phyloP scores from a whole-genome alignment of 2,329 filamentous ascomycete genomes.

The Ophiostoma sp. region DNA sequence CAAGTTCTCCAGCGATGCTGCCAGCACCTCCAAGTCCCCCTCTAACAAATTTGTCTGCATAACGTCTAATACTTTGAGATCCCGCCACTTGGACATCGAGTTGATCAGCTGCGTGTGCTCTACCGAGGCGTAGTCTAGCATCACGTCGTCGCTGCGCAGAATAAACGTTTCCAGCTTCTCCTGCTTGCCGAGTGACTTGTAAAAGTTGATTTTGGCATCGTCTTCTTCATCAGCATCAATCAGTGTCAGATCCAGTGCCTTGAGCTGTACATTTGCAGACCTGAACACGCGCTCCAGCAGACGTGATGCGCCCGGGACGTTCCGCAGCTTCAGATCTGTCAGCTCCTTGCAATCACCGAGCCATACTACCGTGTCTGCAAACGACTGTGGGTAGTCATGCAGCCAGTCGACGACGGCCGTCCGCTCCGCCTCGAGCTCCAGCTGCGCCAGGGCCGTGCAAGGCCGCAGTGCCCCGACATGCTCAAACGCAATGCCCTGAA shows the following conservation, averaged over 20 bases:
- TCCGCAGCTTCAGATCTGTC: background rate
- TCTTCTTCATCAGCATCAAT: constrained; percentile 32
- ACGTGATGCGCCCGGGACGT: background rate
- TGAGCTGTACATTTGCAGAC: constrained; percentile 1
- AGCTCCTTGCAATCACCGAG: constrained; percentile 21
- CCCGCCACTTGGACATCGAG: constrained; percentile 45
- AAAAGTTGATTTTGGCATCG: constrained; percentile 42
- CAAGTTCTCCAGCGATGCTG: constrained; percentile 41
- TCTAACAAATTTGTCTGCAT: constrained; percentile 46
- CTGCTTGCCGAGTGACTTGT: constrained; percentile 48
- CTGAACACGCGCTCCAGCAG: constrained; percentile 33
- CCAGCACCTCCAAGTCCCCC: constrained; percentile 45
- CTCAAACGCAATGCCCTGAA: constrained; percentile 31
- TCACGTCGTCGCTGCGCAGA: constrained; percentile 25
- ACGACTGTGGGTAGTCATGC: constrained; percentile 26
- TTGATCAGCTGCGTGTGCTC: constrained; percentile 30
- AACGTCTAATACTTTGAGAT: constrained; percentile 50
- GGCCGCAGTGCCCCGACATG: constrained; percentile 31
- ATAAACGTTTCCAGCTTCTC: constrained; percentile 36
- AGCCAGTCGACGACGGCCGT: constrained; percentile 27
- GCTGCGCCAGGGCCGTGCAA: constrained; percentile 34
- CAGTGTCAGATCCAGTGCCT: constrained; percentile 37
- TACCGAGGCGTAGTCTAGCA: background rate
- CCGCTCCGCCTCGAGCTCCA: constrained; percentile 33
- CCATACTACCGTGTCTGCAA: constrained; percentile 33